Conservation (phyloP, 164 flowering plant species). For the Tetracentron sinense region DNA sequence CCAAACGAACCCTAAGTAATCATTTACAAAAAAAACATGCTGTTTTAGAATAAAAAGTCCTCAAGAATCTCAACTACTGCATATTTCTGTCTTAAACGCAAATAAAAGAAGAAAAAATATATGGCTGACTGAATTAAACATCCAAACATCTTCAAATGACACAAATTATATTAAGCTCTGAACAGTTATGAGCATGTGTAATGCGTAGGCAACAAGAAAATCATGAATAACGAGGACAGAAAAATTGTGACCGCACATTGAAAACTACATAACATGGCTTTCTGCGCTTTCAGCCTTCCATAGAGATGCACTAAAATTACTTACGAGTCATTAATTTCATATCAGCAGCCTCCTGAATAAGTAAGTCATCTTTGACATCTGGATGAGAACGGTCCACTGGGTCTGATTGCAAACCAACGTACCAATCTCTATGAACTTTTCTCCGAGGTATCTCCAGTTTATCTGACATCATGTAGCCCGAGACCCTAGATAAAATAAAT, state of each 20-base stretch:
- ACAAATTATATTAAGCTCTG: too few species aligned
- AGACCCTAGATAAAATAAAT: constrained; percentile 50
- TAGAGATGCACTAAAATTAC: too few species aligned
- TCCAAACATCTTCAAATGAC: too few species aligned
- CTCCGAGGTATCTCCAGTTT: constrained; percentile 79
- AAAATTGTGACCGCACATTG: not conserved
- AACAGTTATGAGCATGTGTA: too few species aligned
- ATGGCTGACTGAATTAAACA: too few species aligned
- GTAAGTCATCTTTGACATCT: constrained; percentile 84
- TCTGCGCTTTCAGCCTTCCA: not conserved
- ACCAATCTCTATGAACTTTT: constrained; percentile 84
- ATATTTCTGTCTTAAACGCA: too few species aligned
- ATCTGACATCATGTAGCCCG: constrained; percentile 93
- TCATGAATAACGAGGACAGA: not conserved
- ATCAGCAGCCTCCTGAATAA: constrained; percentile 55
- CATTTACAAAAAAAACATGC: too few species aligned
- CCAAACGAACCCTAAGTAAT: too few species aligned
- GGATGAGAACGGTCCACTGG: constrained; percentile 93
- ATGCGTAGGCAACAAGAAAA: too few species aligned
- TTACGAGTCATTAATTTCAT: constrained; percentile 34
- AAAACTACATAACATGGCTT: not conserved
- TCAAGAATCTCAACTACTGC: too few species aligned
- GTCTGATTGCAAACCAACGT: constrained; percentile 74
- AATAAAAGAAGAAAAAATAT: too few species aligned
- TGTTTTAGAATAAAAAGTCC: too few species aligned